Percentiles rank a stretch among this genome's conserved stretches.
Conservation (phyloP, 73 alveolate species). For the Paramecium caudatum region DNA sequence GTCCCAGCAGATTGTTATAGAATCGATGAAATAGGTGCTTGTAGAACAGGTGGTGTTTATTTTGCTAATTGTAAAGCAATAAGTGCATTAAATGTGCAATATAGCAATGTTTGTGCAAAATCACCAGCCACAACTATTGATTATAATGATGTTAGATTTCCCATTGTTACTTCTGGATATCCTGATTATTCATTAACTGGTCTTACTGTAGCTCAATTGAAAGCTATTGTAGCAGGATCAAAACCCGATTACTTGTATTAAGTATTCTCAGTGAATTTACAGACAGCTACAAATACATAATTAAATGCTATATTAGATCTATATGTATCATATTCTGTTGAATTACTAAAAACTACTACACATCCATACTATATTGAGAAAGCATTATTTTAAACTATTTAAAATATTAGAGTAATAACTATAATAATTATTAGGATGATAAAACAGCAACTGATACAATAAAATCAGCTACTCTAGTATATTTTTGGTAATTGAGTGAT, state of each 20-base stretch:
- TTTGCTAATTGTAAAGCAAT: neutral
- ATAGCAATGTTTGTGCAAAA: slow-evolving; percentile 30
- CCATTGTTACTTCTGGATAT: neutral
- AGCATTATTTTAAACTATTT: slow-evolving; percentile 22
- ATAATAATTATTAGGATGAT: slow-evolving; percentile 12
- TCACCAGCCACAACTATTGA: neutral
- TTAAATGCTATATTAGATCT: slow-evolving; percentile 5
- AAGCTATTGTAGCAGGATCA: neutral
- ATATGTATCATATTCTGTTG: neutral
- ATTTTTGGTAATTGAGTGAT: neutral
- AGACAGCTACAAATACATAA: slow-evolving; percentile 39
- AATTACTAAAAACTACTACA: neutral
- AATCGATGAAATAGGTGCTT: slow-evolving; percentile 38
- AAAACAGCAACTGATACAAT: neutral
- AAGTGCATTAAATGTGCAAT: neutral
- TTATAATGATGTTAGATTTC: slow-evolving; percentile 59
- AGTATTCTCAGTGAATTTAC: neutral
- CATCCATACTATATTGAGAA: slow-evolving; percentile 64
- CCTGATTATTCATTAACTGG: slow-evolving; percentile 45
- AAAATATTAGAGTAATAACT: neutral
- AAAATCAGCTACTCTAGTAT: neutral
- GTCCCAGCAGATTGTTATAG: neutral
- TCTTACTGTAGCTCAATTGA: neutral
- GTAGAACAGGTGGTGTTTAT: neutral
- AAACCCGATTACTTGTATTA: neutral